A percentile compares a stretch with the other conserved stretches of the same genome.
Conservation (phyloP, 495 filamentous ascomycete species). For the Podospora comata region DNA sequence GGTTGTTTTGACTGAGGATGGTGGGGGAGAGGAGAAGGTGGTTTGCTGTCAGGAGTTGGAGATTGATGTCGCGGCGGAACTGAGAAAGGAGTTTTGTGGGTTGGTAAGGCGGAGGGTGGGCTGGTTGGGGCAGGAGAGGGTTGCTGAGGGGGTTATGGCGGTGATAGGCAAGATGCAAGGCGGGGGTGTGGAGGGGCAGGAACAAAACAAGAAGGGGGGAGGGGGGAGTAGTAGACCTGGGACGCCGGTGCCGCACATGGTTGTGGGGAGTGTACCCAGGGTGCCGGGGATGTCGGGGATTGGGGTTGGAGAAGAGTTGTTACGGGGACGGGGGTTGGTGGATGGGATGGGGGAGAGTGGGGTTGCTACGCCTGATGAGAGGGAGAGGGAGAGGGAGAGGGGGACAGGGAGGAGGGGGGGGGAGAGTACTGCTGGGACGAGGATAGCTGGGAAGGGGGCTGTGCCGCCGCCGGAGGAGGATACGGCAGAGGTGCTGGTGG, state of each 20-base stretch:
- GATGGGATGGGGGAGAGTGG: constrained; percentile 5
- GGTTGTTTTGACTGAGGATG: not conserved
- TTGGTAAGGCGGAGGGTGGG: constrained; percentile 39
- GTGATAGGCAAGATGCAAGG: constrained; percentile 29
- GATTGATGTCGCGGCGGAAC: constrained; percentile 42
- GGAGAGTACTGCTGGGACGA: constrained; percentile 17
- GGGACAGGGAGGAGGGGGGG: constrained; percentile 17
- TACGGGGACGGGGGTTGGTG: constrained; percentile 35
- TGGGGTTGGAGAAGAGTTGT: constrained; percentile 48
- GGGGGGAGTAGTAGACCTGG: not conserved
- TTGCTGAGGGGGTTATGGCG: constrained; percentile 44
- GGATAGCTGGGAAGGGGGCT: not conserved
- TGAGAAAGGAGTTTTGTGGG: constrained; percentile 45
- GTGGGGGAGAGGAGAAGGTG: constrained; percentile 4
- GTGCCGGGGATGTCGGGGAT: constrained; percentile 38
- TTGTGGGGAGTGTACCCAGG: constrained; percentile 17
- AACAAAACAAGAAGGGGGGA: not conserved
- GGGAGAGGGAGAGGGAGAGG: constrained; percentile 15
- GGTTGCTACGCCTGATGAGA: not conserved
- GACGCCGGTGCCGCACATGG: constrained; percentile 5
- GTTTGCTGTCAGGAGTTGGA: constrained; percentile 44
- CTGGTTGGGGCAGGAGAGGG: constrained; percentile 38
- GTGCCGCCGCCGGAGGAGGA: constrained; percentile 16
- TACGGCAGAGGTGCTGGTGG: constrained; percentile 63
- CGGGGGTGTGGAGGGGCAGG: constrained; percentile 7